Base-by-base conservation (phyloP, 192 early-diverging fungal genomes). In the Martensiomyces pterosporus region DNA sequence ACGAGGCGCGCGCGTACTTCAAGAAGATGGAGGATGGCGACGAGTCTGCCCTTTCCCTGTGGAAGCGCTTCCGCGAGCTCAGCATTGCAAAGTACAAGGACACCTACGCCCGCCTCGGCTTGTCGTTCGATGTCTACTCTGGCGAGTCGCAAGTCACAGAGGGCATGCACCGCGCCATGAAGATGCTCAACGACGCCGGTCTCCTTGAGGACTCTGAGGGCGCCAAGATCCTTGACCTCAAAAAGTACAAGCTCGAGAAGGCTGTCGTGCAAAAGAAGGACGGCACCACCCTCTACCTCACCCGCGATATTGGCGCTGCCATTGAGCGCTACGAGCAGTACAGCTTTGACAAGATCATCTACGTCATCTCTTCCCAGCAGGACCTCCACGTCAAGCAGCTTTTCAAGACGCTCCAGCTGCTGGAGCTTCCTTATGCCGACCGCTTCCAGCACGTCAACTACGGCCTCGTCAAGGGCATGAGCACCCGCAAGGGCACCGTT, bases 221-320 rank as follows among this genome's bases (percentile, higher is more conserved):
- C 24, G 94, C 94, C 44, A 72, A 85, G 64, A 82, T 95, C 52
- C 55, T 97, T 35, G 85, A 97, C 53, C 74, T 99, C 45, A 82
- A 84, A 18, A 70, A 82, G 43, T 72, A 90, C 70, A 92, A 94
- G 65, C 84, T 93, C 39, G 90, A 84, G 46, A 79, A 79, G 32
- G 84, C 86, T 8, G 78, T 97, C 9, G 82, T 98, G 15, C 85
- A 84, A 46, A 93, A 92, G 80, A 80, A 78, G 58, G 94, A 97
- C 59, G 95, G 94, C 38, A 88, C 90, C 4, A 85, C 93, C 2
- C 80, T 97, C 17, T 99, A 99, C 61, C 78, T 94, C 21, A 93
- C 94, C 35, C 90, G 93, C 49, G 94, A 99, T 69, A 88, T 99
- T 66, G 97, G 94, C 47, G 94, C 93, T 32, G 92, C 92, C 42